Conservation (phyloP, 305 asterid species). For the Solanum hybrid region DNA sequence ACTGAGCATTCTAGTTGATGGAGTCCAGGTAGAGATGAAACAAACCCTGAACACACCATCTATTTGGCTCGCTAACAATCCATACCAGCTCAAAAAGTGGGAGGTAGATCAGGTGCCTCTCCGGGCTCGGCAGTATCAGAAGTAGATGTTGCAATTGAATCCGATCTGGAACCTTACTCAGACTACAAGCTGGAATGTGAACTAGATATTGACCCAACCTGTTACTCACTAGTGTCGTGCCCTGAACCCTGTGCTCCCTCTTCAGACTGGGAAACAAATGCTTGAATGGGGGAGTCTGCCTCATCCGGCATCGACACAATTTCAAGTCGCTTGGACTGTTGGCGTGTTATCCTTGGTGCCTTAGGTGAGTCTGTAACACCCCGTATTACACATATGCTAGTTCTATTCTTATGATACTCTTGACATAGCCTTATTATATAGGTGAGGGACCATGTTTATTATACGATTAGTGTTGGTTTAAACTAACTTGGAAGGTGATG, state of each 20-base stretch:
- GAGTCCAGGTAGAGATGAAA: background rate
- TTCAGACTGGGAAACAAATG: background rate
- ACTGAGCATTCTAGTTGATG: background rate
- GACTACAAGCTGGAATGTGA: background rate
- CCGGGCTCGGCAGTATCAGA: background rate
- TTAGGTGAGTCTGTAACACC: background rate
- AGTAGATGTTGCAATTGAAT: background rate
- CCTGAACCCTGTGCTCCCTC: background rate
- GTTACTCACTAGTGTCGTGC: background rate
- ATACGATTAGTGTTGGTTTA: background rate
- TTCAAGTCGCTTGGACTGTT: background rate
- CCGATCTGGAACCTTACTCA: background rate
- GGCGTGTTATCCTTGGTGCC: background rate
- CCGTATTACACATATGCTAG: background rate
- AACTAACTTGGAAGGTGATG: background rate
- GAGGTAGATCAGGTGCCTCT: background rate
- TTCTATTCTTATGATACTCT: background rate
- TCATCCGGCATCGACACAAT: background rate
- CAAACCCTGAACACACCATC: background rate
- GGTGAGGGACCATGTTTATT: background rate
- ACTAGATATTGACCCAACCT: background rate
- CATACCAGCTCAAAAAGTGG: background rate
- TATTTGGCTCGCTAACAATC: background rate
- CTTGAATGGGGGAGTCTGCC: background rate
- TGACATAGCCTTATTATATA: background rate